Conservation (phyloP, 192 early-diverging fungal genomes). For the Linderina pennispora region DNA sequence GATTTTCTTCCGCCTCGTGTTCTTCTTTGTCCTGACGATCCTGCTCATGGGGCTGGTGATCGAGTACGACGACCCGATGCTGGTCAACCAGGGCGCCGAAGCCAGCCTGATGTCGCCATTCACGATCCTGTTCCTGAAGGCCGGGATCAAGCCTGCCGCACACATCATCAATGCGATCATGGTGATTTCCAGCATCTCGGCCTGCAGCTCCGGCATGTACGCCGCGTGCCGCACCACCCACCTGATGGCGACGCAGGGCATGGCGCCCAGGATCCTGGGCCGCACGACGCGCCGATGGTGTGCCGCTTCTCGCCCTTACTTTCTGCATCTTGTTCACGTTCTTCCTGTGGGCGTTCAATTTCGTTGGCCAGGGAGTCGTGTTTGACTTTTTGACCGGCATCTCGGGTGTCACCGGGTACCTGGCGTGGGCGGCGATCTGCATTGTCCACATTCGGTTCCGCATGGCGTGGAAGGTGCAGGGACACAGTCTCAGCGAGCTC, state of each 20-base stretch:
- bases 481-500: constrained; percentile 45
- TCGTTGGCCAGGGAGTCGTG: constrained; percentile 55
- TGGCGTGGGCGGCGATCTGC: constrained; percentile 76
- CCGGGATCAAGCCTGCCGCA: constrained; percentile 48
- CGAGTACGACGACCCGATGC: constrained; percentile 54
- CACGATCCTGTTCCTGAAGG: constrained; percentile 54
- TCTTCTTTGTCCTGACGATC: constrained; percentile 66
- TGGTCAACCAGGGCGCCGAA: constrained; percentile 34
- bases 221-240: constrained; percentile 66
- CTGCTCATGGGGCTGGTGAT: constrained; percentile 72
- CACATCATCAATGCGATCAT: constrained; percentile 60
- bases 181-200: constrained; percentile 53
- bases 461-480: constrained; percentile 59
- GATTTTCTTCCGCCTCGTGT: constrained; percentile 67
- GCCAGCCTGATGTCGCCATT: constrained; percentile 52
- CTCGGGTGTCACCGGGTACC: constrained; percentile 66
- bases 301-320: constrained; percentile 57
- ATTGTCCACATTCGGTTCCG: constrained; percentile 70
- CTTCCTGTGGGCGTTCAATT: constrained; percentile 48
- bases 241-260: constrained; percentile 62
- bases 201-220: constrained; percentile 73
- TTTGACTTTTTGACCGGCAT: constrained; percentile 57
- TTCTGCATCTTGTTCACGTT: constrained; percentile 50
- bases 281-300: constrained; percentile 54
- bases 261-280: constrained; percentile 56